Percentiles rank a stretch among this genome's conserved stretches.
phyloP scores from a whole-genome alignment of 2,329 filamentous ascomycete species.

The Dryadomyces quercivorus region DNA sequence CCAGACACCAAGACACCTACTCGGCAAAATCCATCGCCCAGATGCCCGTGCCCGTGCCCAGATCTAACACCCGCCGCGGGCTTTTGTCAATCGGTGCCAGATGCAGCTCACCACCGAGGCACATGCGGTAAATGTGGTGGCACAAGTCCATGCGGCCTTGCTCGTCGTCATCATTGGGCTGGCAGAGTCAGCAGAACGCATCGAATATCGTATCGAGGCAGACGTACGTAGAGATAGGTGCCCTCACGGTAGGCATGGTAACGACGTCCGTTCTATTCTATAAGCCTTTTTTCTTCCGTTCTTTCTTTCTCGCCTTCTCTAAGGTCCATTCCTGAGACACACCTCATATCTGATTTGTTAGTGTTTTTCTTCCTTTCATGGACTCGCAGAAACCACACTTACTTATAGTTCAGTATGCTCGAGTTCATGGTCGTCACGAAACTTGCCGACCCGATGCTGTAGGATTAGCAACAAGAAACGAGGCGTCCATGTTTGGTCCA shows the following conservation, averaged over 20 bases:
- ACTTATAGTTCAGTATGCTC: conserved; percentile 1
- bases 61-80: conserved; percentile 28
- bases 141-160: conserved; percentile 19
- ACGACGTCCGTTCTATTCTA: conserved; percentile 1
- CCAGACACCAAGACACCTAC: not conserved
- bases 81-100: conserved; percentile 29
- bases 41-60: conserved; percentile 42
- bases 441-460: not conserved
- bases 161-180: conserved; percentile 6
- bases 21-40: conserved; percentile 55
- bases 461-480: not conserved
- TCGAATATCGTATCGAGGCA: not conserved
- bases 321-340: not conserved
- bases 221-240: not conserved
- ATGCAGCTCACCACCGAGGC: conserved; percentile 28
- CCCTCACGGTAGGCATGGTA: conserved; percentile 4
- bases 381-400: not conserved
- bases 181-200: not conserved
- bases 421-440: not conserved
- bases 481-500: not conserved
- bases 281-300: not conserved
- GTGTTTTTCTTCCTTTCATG: not conserved
- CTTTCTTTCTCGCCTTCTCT: too few relatives aligned
- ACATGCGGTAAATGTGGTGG: conserved; percentile 34
- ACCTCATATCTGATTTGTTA: not conserved